Evolutionary conservation across 495 filamentous ascomycete genomes (phyloP), one percentile per base, ranked within the genome.

Genomic region (Daldinia caldariorum): DNA sequence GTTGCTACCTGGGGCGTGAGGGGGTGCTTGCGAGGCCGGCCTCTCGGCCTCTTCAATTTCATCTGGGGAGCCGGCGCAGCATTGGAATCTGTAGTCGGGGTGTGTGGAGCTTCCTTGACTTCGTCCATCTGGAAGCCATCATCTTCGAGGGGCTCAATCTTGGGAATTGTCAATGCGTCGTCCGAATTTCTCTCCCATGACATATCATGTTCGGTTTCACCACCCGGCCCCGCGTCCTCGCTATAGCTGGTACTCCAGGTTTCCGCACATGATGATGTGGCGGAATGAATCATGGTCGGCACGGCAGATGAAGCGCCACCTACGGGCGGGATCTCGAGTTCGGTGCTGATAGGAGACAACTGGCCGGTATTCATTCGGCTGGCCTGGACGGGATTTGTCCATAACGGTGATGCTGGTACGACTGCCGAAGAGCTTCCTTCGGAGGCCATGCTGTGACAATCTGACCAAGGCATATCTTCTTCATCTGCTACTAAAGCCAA

Each of bases 21-120:
- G 14, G 92, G 93, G 74, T 96, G 88, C 80, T 97, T 97, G 79
- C 94, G 83, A 58, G 94, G 94, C 22, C 94, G 88, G 22, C 94
- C 94, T 76, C 94, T 87, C 14, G 86, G 86, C 63, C 89, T 76
- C 72, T 89, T 90, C 29, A 76, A 73, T 54, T 81, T 83, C 14
- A 76, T 60, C 41, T 79, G 77, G 18, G 64, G 26, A 34, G 66
- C 59, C 6, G 70, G 58, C 29, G 64, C 61, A 50, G 39, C 51
- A 51, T 67, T 67, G 39, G 69, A 57, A n/a, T 61, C 72, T 5
- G 73, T 66, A 34, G 73, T 49, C 41, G 75, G 70, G 32, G 76
- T 78, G 35, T 69, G 65, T 26, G 81, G 82, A 10, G 81, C 81
- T 58, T 81, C 80, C 50, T 81, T 74, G 7, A 85, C 62, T 20